Evolutionary conservation across 2,329 filamentous ascomycete genomes (phyloP), one percentile per base, ranked within the genome.

Genomic region (Aaosphaeria pasadenensis): DNA sequence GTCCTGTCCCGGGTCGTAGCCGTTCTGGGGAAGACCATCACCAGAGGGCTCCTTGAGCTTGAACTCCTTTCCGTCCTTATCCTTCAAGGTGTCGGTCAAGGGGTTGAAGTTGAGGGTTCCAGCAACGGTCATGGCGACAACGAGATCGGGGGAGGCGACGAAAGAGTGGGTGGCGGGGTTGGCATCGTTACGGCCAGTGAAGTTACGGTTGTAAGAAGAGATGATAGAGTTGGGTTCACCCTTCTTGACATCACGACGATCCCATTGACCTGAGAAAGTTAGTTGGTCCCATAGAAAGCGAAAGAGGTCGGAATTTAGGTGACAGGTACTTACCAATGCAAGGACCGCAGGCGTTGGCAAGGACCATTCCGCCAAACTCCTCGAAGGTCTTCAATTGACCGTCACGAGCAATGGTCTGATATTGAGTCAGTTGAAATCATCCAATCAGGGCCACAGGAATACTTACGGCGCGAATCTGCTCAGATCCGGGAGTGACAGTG

Each of bases 141-240:
- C 90, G 53, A 96, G 78, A 70, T 96, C 91, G 48, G 91, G 91
- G 5, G 90, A 95, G 56, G 91, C 87, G 59, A 95, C 91, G 73
- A 96, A 96, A 49, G 89, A 89, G 79, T 95, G 91, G 44, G 91
- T 96, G 47, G 90, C 90, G 38, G 91, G 91, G 82, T 96, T 97
- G 59, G 89, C 91, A 62, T 96, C 91, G 74, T 97, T 97, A 71
- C 94, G 90, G 59, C 92, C 92, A 53, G 92, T 97, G 80, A 99
- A 97, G 85, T 99, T 97, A 76, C 94, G 91, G 87, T 99, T 99
- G 86, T 96, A 99, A 30, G 94, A 97, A 42, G 91, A 96, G 71
- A 99, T 80, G 72, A 99, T 99, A 5, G 91, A 95, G 85, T 99
- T 99, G 66, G 91, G 79, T 63, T 89, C 86, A 59, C 92, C 92